Base-by-base conservation (phyloP, 1,284 basidiomycete species). In the Amylostereum areolatum region DNA sequence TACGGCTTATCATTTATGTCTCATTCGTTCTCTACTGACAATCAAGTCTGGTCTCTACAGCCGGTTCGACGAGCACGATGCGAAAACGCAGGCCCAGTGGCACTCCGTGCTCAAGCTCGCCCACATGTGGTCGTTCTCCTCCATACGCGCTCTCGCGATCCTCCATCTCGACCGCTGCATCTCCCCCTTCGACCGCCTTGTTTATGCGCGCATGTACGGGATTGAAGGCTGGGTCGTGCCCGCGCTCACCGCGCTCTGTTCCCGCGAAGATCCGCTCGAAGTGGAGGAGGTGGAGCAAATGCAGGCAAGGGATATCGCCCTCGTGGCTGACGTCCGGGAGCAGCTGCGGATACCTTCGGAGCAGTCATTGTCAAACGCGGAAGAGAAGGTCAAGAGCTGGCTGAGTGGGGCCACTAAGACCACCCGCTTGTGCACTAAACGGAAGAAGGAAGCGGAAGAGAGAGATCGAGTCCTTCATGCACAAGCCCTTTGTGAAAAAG, bases 11-110 rank as follows among this genome's bases (percentile, higher is more conserved):
- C 31, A 11, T n/a, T 25, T n/a, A 30, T 44, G 37, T 6, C 49
- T 66, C 33, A n/a, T 35, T n/a, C 33, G 8, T 35, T 35, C 33
- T 8, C 8, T n/a, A 35, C n/a, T n/a, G 33, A 35, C 33, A 35
- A 35, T 35, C 33, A 8, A 35, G 33, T 35, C n/a, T n/a, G 33
- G 33, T 35, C n/a, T n/a, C 8, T 35, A 28, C 41, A 43, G 41
- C 25, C 25, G 30, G 11, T 29, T 43, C 41, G 41, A 43, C n/a
- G 30, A 43, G 27, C 24, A 10, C 12, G 25, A 6, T 8, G 6
- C n/a, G n/a, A 12, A 12, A 10, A 43, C 7, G 4, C 25, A 4
- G 25, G 24, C 4, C 6, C n/a, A 43, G 6, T 43, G 41, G 41
- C 11, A 24, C 25, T 18, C 27, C 6, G 41, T 43, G 7, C 25